Base-by-base conservation (phyloP, 1,284 basidiomycete genomes). In the Puccinia horiana region DNA sequence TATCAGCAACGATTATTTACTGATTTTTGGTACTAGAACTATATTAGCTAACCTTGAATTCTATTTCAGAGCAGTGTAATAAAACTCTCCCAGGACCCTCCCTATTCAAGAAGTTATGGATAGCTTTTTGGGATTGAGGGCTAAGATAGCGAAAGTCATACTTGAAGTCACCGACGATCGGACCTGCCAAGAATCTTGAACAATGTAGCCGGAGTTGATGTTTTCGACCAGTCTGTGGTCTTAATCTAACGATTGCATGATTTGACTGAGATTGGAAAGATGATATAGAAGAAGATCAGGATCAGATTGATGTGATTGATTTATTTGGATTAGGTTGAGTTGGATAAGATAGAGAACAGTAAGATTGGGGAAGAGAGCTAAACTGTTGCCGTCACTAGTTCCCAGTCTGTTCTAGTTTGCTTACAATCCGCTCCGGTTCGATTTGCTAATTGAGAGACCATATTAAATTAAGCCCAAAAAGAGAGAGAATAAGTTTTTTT, bases 161-260 rank as follows among this genome's bases (percentile, higher is more conserved):
- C 78, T 84, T 84, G 77, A 72, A 84, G 54, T 84, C 83, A 14
- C 81, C 80, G 18, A 84, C 65, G 47, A 84, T 77, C 8, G 83
- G 83, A 14, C 69, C 63, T 2, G 73, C 42, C 42, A 84, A 29
- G n/a, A 84, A 74, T 40, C 82, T 26, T 0, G 83, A 76, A 47
- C 65, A 82, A 37, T 75, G 65, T 44, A 84, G 40, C 9, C 83
- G 83, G 16, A 84, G 81, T 70, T 84, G 83, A 81, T 84, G 83
- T 74, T 84, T 84, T 26, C 83, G 74, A 20, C 83, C 83, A 5
- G 83, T 83, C 23, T 32, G 26, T 14, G 83, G 83, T 44, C 32
- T 26, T 1, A 84, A 44, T 20, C 70, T 54, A 5, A 84, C 67
- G 9, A 83, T 74, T 23, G 83, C 75, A 63, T 76, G 75, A 40